A percentile compares a stretch with the other conserved stretches of the same genome.
Evolutionary conservation across 2,329 filamentous ascomycete genomes (phyloP).

Genomic region (Fusarium pseudoanthophilum): DNA sequence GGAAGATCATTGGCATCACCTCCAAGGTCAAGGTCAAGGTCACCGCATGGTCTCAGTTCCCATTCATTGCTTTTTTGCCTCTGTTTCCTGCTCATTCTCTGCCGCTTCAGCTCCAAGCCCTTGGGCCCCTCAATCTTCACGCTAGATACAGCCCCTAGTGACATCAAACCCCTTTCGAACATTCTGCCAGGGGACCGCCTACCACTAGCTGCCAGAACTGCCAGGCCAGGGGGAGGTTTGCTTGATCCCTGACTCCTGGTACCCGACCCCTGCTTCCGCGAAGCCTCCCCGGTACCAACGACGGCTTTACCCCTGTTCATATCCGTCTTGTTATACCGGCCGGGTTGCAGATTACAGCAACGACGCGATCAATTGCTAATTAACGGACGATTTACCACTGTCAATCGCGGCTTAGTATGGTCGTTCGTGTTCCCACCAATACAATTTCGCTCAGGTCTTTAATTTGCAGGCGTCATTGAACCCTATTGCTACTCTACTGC

Average conservation of each 20-base stretch:
- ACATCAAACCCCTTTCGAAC: constrained; percentile 34
- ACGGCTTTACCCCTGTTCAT: constrained; percentile 31
- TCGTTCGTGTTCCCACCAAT: constrained; percentile 13
- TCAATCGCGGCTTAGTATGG: constrained; percentile 11
- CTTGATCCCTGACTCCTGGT: constrained; percentile 22
- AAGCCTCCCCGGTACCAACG: constrained; percentile 28
- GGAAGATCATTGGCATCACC: constrained; percentile 12
- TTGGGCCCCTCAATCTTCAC: constrained; percentile 27
- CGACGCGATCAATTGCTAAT: constrained; percentile 17
- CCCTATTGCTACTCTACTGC: neutral
- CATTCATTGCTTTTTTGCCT: neutral
- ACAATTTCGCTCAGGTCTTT: constrained; percentile 10
- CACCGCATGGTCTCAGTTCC: neutral
- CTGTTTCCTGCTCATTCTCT: constrained; percentile 7
- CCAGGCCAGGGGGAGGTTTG: constrained; percentile 19
- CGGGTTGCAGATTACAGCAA: constrained; percentile 29
- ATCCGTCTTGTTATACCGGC: constrained; percentile 31
- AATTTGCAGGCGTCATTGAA: constrained; percentile 5
- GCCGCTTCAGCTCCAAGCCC: constrained; percentile 3
- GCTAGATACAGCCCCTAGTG: constrained; percentile 32
- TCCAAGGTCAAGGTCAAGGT: constrained; percentile 5
- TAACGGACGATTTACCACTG: constrained; percentile 29
- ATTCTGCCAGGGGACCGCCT: constrained; percentile 25
- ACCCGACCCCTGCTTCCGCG: constrained; percentile 30
- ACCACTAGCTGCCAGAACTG: constrained; percentile 27